Evolutionary conservation across 805 yeast genomes (phyloP).

Genomic region (Ogataea glucozyma): DNA sequence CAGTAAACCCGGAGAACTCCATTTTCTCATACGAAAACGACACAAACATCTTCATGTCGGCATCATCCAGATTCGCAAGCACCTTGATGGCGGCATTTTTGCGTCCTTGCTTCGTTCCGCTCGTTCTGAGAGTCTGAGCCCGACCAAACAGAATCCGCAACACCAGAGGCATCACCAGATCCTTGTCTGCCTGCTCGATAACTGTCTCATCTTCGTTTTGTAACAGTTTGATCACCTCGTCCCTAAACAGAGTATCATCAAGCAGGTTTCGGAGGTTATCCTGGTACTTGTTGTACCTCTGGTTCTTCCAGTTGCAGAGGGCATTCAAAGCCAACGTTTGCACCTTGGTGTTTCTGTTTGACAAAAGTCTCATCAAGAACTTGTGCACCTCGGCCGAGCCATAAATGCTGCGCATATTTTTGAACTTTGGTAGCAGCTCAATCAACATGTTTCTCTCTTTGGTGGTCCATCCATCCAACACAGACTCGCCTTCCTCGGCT

Average conservation of each 20-base stretch:
- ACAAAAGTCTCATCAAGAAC: slow-evolving; percentile 55
- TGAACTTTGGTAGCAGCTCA: slow-evolving; percentile 63
- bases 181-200: slow-evolving; percentile 63
- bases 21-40: slow-evolving; percentile 60
- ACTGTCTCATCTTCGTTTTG: slow-evolving; percentile 49
- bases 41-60: slow-evolving; percentile 60
- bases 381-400: slow-evolving; percentile 54
- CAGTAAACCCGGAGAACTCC: slow-evolving; percentile 38
- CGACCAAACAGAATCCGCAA: slow-evolving; percentile 83
- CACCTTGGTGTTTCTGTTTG: slow-evolving; percentile 58
- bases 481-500: slow-evolving; percentile 30
- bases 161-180: slow-evolving; percentile 65
- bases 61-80: slow-evolving; percentile 55
- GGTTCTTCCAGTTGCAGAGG: slow-evolving; percentile 62
- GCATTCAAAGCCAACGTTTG: slow-evolving; percentile 76
- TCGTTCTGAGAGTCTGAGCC: slow-evolving; percentile 66
- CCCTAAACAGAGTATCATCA: slow-evolving; percentile 83
- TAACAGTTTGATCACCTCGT: slow-evolving; percentile 71
- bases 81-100: slow-evolving; percentile 69
- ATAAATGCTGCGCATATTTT: slow-evolving; percentile 55
- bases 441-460: slow-evolving; percentile 59
- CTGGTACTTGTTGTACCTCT: slow-evolving; percentile 61
- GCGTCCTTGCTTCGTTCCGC: slow-evolving; percentile 71
- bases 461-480: slow-evolving; percentile 30
- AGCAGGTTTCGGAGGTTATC: slow-evolving; percentile 73